These are phyloP conservation scores for Yarrowia alimentaria DNA, from an alignment of 805 yeast species.

Conservation along the genomic window DNA sequence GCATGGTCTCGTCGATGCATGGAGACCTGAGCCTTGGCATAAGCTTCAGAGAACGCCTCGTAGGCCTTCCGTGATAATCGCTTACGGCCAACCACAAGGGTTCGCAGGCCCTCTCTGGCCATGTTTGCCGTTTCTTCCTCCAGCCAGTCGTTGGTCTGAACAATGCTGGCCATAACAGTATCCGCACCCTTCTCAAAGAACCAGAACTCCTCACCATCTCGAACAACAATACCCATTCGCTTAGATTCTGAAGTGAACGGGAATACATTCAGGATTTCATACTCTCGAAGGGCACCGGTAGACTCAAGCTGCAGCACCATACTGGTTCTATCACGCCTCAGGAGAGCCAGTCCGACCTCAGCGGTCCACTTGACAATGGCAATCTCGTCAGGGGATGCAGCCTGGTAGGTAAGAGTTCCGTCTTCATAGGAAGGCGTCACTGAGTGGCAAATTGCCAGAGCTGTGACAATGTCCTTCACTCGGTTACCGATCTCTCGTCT, in stretches of 20 bases:
- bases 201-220: slow-evolving; percentile 67
- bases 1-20: slow-evolving; percentile 76
- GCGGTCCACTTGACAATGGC: slow-evolving; percentile 95
- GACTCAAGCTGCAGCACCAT: slow-evolving; percentile 65
- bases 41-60: slow-evolving; percentile 62
- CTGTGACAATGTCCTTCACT: slow-evolving; percentile 75
- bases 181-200: slow-evolving; percentile 96
- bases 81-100: slow-evolving; percentile 90
- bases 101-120: slow-evolving; percentile 98
- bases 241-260: slow-evolving; percentile 96
- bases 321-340: slow-evolving; percentile 76
- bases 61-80: slow-evolving; percentile 54
- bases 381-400: slow-evolving; percentile 97
- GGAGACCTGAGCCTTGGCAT: slow-evolving; percentile 68
- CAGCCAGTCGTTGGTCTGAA: slow-evolving; percentile 86
- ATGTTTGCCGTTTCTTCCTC: slow-evolving; percentile 96
- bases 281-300: slow-evolving; percentile 49
- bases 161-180: slow-evolving; percentile 83
- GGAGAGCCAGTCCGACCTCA: slow-evolving; percentile 73
- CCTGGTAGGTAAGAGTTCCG: slow-evolving; percentile 78
- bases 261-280: slow-evolving; percentile 74
- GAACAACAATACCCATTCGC: slow-evolving; percentile 89
- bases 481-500: slow-evolving; percentile 71
- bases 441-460: slow-evolving; percentile 93
- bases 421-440: slow-evolving; percentile 91